These are phyloP conservation scores for Cutaneotrichosporon dermatis DNA, from an alignment of 1,284 basidiomycete species.

Conservation along the genomic window DNA sequence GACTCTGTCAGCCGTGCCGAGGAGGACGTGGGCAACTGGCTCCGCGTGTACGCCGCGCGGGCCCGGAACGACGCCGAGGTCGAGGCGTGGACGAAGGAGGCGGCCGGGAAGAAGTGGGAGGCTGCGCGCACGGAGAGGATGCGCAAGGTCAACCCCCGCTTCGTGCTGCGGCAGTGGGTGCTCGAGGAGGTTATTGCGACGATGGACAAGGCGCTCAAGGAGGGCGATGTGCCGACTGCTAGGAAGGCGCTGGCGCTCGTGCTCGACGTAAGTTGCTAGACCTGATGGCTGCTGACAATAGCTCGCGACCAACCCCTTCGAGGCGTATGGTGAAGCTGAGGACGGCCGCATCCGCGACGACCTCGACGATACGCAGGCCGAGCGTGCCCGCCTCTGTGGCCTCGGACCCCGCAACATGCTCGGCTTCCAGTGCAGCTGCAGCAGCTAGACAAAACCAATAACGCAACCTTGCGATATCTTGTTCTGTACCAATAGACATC, in stretches of 20 bases:
- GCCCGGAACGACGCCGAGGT: slow-evolving; percentile 49
- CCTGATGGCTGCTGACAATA: no score
- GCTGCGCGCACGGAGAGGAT: slow-evolving; percentile 39
- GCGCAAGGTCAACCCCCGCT: slow-evolving; percentile 67
- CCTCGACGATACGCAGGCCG: slow-evolving; percentile 57
- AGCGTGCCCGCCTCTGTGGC: slow-evolving; percentile 65
- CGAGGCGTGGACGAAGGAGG: slow-evolving; percentile 4
- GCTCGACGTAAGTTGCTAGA: slow-evolving; percentile 5
- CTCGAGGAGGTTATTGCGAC: slow-evolving; percentile 79
- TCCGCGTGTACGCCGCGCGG: slow-evolving; percentile 62
- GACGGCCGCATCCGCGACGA: slow-evolving; percentile 61
- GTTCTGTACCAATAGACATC: background rate
- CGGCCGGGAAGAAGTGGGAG: slow-evolving; percentile 27
- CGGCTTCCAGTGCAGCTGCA: slow-evolving; percentile 91
- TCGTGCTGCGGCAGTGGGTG: slow-evolving; percentile 87
- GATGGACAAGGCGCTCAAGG: slow-evolving; percentile 65
- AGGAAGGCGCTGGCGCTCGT: slow-evolving; percentile 26
- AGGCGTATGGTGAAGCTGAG: slow-evolving; percentile 70
- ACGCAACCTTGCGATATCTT: background rate
- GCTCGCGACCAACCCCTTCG: slow-evolving; percentile 75
- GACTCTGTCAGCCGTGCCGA: slow-evolving; percentile 50
- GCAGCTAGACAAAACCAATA: slow-evolving; percentile 54
- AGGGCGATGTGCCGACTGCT: slow-evolving; percentile 39
- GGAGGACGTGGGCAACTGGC: slow-evolving; percentile 60
- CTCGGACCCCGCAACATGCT: slow-evolving; percentile 69